Evolutionary conservation across 2,329 filamentous ascomycete species (phyloP).

Genomic region (Pseudohalonectria lignicola): DNA sequence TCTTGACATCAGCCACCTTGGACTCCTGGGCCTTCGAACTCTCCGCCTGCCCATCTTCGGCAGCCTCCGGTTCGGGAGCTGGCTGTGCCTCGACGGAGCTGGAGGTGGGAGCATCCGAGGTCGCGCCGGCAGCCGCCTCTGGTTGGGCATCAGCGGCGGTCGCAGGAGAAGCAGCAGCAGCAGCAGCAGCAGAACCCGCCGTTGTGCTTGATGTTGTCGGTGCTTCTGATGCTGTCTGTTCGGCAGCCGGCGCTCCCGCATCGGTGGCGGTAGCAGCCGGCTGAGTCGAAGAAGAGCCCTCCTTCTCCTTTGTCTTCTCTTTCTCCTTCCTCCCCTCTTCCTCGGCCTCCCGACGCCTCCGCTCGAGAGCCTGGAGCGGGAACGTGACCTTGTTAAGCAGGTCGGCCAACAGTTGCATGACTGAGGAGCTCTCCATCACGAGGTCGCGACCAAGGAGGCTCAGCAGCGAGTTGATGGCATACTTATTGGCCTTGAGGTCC

Average conservation of each 20-base stretch:
- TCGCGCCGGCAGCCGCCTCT: constrained; percentile 9
- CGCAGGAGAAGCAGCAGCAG: constrained; percentile 12
- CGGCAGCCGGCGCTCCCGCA: constrained; percentile 16
- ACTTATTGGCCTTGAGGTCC: constrained; percentile 75
- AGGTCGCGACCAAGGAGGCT: constrained; percentile 83
- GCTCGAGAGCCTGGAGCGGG: constrained; percentile 71
- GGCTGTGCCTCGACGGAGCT: no score
- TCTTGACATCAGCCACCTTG: constrained; percentile 31
- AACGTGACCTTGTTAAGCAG: constrained; percentile 81
- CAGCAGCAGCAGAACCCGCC: constrained; percentile 12
- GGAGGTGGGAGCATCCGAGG: constrained; percentile 9
- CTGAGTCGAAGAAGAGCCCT: constrained; percentile 14
- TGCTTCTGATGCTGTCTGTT: no score
- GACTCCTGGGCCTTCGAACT: constrained; percentile 25
- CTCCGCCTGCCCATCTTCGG: constrained; percentile 10
- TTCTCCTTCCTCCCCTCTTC: constrained; percentile 41
- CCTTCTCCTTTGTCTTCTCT: constrained; percentile 21
- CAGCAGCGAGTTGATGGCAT: constrained; percentile 83
- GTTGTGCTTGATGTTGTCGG: constrained; percentile 6
- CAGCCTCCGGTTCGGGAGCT: no score
- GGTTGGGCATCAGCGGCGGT: constrained; percentile 9
- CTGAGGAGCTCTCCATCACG: constrained; percentile 92
- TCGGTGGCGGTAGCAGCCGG: constrained; percentile 10
- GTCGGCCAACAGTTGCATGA: constrained; percentile 88
- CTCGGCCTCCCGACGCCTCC: constrained; percentile 66